Conservation (phyloP, 306 rosid species). For the Sechiopsis laciniata region DNA sequence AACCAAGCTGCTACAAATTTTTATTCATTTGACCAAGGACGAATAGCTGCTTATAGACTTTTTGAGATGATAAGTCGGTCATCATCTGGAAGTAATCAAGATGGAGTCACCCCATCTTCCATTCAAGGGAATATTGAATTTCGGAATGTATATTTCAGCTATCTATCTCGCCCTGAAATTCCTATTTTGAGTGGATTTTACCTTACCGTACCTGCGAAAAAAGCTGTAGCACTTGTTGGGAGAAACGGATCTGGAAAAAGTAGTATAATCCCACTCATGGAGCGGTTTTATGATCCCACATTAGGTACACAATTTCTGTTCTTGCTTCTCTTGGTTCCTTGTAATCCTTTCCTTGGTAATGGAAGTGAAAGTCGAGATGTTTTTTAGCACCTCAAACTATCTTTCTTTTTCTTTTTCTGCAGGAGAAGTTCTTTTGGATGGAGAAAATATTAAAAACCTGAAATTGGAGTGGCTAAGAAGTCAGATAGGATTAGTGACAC, state of each 20-base stretch:
- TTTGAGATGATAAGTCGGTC: slow-evolving; percentile 99
- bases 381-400: not conserved
- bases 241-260: slow-evolving; percentile 99
- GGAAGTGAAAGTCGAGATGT: not conserved
- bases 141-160: slow-evolving; percentile 95
- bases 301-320: slow-evolving; percentile 46
- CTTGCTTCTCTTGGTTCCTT: not conserved
- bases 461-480: slow-evolving; percentile 93
- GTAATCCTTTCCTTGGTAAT: not conserved
- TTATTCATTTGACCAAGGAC: slow-evolving; percentile 98
- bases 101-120: slow-evolving; percentile 57
- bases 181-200: slow-evolving; percentile 97
- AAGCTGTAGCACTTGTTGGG: slow-evolving; percentile 98
- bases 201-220: slow-evolving; percentile 97
- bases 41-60: slow-evolving; percentile 97
- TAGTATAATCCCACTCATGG: slow-evolving; percentile 99
- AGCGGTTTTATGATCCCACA: slow-evolving; percentile 97
- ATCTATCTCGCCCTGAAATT: slow-evolving; percentile 98
- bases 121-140: slow-evolving; percentile 97
- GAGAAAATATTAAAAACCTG: slow-evolving; percentile 89
- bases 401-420: slow-evolving; percentile 31
- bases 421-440: slow-evolving; percentile 99
- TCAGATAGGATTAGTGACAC: slow-evolving; percentile 96
- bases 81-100: slow-evolving; percentile 72
- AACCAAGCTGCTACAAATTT: slow-evolving; percentile 99